phyloP scores from a whole-genome alignment of 805 yeast genomes.

The Wickerhamiella hasegawae region DNA sequence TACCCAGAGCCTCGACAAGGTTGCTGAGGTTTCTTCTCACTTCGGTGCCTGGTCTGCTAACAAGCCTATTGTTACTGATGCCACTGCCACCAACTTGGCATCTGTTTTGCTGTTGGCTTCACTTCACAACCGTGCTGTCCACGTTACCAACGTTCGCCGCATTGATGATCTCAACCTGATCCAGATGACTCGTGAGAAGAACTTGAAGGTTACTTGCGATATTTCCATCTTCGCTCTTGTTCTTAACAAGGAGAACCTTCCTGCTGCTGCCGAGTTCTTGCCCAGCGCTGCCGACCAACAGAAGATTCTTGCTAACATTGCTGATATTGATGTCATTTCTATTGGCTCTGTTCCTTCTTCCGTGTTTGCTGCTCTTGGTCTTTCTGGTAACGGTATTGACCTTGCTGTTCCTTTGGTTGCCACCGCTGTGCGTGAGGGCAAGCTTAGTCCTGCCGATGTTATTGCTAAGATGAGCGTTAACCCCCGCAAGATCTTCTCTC shows the following conservation, averaged over 20 bases:
- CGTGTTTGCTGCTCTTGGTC: slow-evolving; percentile 49
- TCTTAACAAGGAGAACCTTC: slow-evolving; percentile 47
- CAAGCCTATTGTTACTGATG: slow-evolving; percentile 84
- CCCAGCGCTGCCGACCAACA: slow-evolving; percentile 72
- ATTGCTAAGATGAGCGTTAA: slow-evolving; percentile 57
- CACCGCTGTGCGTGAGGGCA: slow-evolving; percentile 61
- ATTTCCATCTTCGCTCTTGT: slow-evolving; percentile 69
- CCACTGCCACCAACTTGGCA: slow-evolving; percentile 84
- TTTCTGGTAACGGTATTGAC: slow-evolving; percentile 48
- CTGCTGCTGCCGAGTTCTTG: slow-evolving; percentile 45
- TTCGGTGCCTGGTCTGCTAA: slow-evolving; percentile 68
- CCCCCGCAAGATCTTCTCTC: slow-evolving; percentile 68
- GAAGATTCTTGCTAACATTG: slow-evolving; percentile 64
- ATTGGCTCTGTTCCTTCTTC: slow-evolving; percentile 65
- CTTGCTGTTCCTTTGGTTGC: slow-evolving; percentile 73
- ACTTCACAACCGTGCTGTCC: slow-evolving; percentile 68
- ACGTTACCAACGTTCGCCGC: slow-evolving; percentile 71
- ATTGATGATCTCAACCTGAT: slow-evolving; percentile 73
- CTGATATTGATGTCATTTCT: slow-evolving; percentile 69
- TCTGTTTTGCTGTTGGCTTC: slow-evolving; percentile 80
- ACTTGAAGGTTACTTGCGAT: slow-evolving; percentile 75
- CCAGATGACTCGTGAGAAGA: slow-evolving; percentile 69
- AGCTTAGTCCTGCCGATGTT: slow-evolving; percentile 57
- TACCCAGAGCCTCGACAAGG: slow-evolving; percentile 38
- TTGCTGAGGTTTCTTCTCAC: slow-evolving; percentile 65